These are phyloP conservation scores for Leccinum boreale DNA, from an alignment of 768 basidiomycete species.

Conservation along the genomic window DNA sequence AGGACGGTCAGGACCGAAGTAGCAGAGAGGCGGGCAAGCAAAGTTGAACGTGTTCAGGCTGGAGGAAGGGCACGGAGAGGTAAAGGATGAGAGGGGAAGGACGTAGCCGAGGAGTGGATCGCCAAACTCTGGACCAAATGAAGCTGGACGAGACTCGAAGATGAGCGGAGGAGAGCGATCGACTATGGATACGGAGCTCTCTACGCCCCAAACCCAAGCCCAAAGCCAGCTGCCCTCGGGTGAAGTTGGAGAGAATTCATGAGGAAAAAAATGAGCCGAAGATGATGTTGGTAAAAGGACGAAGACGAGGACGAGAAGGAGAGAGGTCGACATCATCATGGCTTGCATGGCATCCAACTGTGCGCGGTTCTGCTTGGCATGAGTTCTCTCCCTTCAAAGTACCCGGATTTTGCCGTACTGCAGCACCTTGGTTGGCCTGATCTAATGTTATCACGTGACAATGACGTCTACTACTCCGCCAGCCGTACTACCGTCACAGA, in stretches of 20 bases:
- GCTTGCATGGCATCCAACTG: background rate
- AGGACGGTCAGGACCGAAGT: constrained; percentile 52
- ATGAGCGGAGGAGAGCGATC: constrained; percentile 69
- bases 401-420: background rate
- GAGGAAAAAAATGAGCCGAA: constrained; percentile 20
- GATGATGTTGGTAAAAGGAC: background rate
- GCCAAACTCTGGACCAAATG: constrained; percentile 71
- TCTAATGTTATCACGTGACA: background rate
- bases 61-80: constrained; percentile 41
- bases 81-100: constrained; percentile 67
- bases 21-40: constrained; percentile 71
- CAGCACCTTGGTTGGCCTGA: background rate
- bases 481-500: no score
- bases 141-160: constrained; percentile 69
- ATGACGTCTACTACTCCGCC: no score
- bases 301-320: background rate
- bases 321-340: background rate
- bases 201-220: constrained; percentile 68
- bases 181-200: constrained; percentile 71
- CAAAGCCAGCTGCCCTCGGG: constrained; percentile 52
- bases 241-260: constrained; percentile 38
- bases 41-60: constrained; percentile 34
- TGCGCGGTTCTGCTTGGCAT: background rate
- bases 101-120: constrained; percentile 71
- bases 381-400: background rate